Evolutionary conservation across 2,329 filamentous ascomycete species (phyloP).

Genomic region (Cladosporium sp.): DNA sequence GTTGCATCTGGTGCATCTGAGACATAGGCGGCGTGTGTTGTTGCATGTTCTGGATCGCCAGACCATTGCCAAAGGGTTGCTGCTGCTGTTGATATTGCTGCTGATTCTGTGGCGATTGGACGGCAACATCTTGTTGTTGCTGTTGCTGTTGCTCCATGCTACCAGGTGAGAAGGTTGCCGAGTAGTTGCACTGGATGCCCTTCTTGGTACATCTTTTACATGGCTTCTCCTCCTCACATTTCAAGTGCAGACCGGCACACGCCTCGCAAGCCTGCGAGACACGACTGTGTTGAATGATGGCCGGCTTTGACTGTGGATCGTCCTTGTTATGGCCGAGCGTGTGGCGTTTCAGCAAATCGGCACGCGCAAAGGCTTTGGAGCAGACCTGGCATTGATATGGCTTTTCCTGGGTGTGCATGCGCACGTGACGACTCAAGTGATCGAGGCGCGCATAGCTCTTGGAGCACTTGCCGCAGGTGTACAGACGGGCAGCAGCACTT

Average conservation of each 20-base stretch:
- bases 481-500: constrained; percentile 33
- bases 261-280: constrained; percentile 54
- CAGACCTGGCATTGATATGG: constrained; percentile 49
- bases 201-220: constrained; percentile 54
- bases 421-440: constrained; percentile 55
- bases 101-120: constrained; percentile 16
- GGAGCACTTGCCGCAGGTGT: constrained; percentile 55
- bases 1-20: constrained; percentile 25
- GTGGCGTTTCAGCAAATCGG: constrained; percentile 55
- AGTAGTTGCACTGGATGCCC: constrained; percentile 46
- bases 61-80: constrained; percentile 15
- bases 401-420: constrained; percentile 49
- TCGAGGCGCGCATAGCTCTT: constrained; percentile 55
- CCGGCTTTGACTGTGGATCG: constrained; percentile 32
- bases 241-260: constrained; percentile 54
- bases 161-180: constrained; percentile 25
- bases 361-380: constrained; percentile 49
- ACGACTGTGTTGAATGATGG: constrained; percentile 38
- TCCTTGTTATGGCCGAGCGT: constrained; percentile 45
- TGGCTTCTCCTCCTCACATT: constrained; percentile 57
- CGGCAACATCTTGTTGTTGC: constrained; percentile 18
- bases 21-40: constrained; percentile 17
- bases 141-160: constrained; percentile 22
- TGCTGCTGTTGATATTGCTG: constrained; percentile 26
- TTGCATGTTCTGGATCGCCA: constrained; percentile 13